Conservation (phyloP, 129 eudicot genomes). For the Flaveria sonorensis region DNA sequence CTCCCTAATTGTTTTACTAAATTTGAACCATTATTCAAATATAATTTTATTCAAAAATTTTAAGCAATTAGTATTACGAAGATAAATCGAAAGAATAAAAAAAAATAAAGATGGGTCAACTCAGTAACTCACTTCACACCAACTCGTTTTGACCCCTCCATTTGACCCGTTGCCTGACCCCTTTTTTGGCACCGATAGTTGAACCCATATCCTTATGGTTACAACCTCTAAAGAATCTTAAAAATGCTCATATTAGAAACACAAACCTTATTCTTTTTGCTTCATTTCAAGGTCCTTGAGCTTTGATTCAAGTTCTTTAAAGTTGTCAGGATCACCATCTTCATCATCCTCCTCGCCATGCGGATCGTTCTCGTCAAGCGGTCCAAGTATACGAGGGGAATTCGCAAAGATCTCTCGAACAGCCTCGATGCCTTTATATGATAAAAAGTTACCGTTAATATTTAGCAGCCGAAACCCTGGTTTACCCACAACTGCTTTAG, state of each 20-base stretch:
- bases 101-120: not conserved
- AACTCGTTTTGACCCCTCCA: not conserved
- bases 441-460: conserved; percentile 60
- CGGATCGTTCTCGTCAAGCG: conserved; percentile 75
- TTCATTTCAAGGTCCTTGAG: conserved; percentile 27
- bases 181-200: too few relatives aligned
- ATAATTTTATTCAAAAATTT: not conserved
- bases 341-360: conserved; percentile 46
- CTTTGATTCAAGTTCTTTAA: conserved; percentile 8
- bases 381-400: conserved; percentile 59
- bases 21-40: not conserved
- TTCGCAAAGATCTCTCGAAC: conserved; percentile 55
- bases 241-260: conserved; percentile 4
- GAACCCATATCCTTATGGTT: not conserved
- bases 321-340: conserved; percentile 30
- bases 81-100: not conserved
- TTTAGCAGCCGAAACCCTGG: conserved; percentile 55
- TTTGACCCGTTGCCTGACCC: not conserved
- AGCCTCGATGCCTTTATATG: conserved; percentile 71
- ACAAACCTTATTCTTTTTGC: conserved; percentile 23
- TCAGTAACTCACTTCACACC: not conserved
- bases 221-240: not conserved
- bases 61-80: not conserved
- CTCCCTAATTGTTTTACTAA: not conserved
- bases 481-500: conserved; percentile 54